phyloP scores from a whole-genome alignment of 768 basidiomycete species.

The Pleurotus giganteus region DNA sequence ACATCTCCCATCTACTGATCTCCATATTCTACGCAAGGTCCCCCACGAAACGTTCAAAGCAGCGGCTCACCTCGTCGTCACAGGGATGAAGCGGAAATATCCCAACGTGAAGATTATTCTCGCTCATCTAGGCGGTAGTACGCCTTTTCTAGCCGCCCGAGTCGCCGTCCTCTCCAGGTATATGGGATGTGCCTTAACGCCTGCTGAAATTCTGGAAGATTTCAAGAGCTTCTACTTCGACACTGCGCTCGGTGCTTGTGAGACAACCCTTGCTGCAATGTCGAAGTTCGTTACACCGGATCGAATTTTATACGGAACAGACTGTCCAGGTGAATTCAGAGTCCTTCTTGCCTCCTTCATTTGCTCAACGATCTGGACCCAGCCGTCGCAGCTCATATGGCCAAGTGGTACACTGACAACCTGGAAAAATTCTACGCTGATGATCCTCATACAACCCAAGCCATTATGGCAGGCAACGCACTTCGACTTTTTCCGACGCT shows the following conservation, averaged over 20 bases:
- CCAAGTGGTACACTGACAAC: slow-evolving; percentile 60
- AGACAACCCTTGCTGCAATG: slow-evolving; percentile 48
- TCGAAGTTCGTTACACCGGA: slow-evolving; percentile 47
- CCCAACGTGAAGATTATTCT: slow-evolving; percentile 62
- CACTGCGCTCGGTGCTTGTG: slow-evolving; percentile 62
- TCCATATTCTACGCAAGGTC: slow-evolving; percentile 41
- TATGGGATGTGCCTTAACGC: slow-evolving; percentile 66
- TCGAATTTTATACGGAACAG: slow-evolving; percentile 68
- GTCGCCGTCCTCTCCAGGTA: slow-evolving; percentile 65
- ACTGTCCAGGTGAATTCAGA: slow-evolving; percentile 62
- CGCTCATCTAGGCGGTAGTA: slow-evolving; percentile 73
- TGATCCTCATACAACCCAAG: slow-evolving; percentile 36
- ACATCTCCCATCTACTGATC: neutral
- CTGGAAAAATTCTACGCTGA: slow-evolving; percentile 45
- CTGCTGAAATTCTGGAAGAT: slow-evolving; percentile 65
- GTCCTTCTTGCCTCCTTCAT: neutral
- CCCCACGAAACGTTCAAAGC: slow-evolving; percentile 85
- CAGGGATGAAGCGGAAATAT: slow-evolving; percentile 64
- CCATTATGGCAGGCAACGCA: slow-evolving; percentile 50
- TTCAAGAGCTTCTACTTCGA: slow-evolving; percentile 76
- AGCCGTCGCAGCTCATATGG: slow-evolving; percentile 61
- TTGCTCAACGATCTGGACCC: neutral
- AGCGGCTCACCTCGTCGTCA: slow-evolving; percentile 73
- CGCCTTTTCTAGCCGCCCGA: slow-evolving; percentile 62
- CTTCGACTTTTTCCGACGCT: slow-evolving; percentile 46